phyloP scores from a whole-genome alignment of 225 moss, liverwort and hornwort species.

The Thuidium tamariscinum region DNA sequence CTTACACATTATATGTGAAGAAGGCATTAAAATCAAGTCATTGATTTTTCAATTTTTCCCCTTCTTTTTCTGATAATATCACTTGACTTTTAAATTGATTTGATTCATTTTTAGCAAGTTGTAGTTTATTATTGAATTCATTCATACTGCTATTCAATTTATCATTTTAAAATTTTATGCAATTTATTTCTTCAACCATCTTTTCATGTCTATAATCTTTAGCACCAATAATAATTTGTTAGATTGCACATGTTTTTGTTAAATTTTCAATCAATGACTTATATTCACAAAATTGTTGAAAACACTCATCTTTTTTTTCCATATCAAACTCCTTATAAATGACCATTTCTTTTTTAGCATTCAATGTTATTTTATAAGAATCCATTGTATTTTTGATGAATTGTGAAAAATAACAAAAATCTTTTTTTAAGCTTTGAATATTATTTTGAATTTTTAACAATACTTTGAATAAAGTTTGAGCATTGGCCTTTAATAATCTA shows the following conservation, averaged over 20 bases:
- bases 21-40: background rate
- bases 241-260: background rate
- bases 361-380: too few species aligned
- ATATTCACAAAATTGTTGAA: background rate
- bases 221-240: background rate
- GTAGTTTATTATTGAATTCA: background rate
- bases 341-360: background rate
- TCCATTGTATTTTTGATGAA: background rate
- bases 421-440: too few species aligned
- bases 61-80: background rate
- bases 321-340: background rate
- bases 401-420: too few species aligned
- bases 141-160: fast-evolving
- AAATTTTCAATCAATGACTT: background rate
- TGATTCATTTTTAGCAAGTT: background rate
- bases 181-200: background rate
- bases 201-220: background rate
- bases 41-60: background rate
- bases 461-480: background rate
- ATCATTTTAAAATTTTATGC: background rate
- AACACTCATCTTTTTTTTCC: background rate
- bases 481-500: background rate
- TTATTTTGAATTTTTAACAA: background rate
- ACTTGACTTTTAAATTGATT: background rate
- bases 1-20: background rate